Evolutionary conservation across 225 moss, liverwort and hornwort species (phyloP).

Genomic region (Ulota crispa): DNA sequence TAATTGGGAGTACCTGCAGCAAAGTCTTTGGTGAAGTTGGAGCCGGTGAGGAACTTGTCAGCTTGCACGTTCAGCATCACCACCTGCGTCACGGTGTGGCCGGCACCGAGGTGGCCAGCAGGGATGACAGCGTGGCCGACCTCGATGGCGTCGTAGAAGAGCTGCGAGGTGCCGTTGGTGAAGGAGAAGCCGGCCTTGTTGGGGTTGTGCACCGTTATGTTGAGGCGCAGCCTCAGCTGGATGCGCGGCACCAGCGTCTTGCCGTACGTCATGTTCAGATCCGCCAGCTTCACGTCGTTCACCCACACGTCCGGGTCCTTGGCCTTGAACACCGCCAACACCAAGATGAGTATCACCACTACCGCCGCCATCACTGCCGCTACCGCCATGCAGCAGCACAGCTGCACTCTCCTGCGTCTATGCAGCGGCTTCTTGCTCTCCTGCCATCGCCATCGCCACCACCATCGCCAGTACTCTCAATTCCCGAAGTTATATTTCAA

Average conservation of each 20-base stretch:
- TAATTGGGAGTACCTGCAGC: slow-evolving; percentile 31
- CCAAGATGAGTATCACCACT: slow-evolving; percentile 37
- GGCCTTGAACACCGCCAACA: slow-evolving; percentile 47
- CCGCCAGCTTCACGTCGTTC: slow-evolving; percentile 42
- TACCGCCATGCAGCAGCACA: slow-evolving; percentile 24
- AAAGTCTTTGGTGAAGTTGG: slow-evolving; percentile 42
- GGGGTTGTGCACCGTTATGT: slow-evolving; percentile 53
- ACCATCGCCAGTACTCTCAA: no score
- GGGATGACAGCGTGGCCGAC: slow-evolving; percentile 51
- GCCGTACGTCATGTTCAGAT: slow-evolving; percentile 40
- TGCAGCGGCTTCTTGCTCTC: slow-evolving; percentile 30
- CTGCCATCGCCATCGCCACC: background rate
- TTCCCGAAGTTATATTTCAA: no score
- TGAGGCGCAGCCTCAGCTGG: slow-evolving; percentile 33
- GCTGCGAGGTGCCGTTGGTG: slow-evolving; percentile 34
- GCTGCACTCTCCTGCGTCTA: slow-evolving; percentile 25
- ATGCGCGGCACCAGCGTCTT: slow-evolving; percentile 28
- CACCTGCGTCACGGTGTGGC: slow-evolving; percentile 29
- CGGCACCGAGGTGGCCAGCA: slow-evolving; percentile 28
- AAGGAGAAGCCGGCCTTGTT: slow-evolving; percentile 44
- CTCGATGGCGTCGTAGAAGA: slow-evolving; percentile 41
- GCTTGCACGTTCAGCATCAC: slow-evolving; percentile 47
- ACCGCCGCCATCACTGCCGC: slow-evolving; percentile 7
- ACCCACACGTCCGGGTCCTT: slow-evolving; percentile 41
- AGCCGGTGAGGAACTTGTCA: slow-evolving; percentile 44